phyloP scores from a whole-genome alignment of 441 rosid species.

The Isatis lusitanica region DNA sequence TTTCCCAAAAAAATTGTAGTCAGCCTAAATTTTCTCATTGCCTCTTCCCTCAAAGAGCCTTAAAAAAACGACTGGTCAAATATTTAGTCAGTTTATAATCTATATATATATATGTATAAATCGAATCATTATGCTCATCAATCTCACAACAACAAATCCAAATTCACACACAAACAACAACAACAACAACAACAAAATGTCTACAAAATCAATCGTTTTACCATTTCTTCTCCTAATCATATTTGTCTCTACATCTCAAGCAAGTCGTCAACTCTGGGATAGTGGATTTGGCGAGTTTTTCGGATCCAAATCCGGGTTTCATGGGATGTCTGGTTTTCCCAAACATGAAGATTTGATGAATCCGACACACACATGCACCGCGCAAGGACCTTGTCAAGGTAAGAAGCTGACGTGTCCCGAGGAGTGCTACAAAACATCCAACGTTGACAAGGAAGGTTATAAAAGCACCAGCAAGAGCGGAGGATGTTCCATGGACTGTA shows the following conservation, averaged over 20 bases:
- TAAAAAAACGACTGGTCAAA: slow-evolving; percentile 11
- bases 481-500: slow-evolving; percentile 35
- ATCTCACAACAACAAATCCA: slow-evolving; percentile 11
- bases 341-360: background rate
- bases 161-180: background rate
- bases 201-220: slow-evolving; percentile 8
- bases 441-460: slow-evolving; percentile 24
- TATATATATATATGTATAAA: background rate
- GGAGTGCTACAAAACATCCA: slow-evolving; percentile 29
- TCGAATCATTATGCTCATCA: background rate
- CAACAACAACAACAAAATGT: slow-evolving; percentile 20
- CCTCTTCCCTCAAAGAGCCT: slow-evolving; percentile 12
- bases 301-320: slow-evolving; percentile 10
- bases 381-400: slow-evolving; percentile 32
- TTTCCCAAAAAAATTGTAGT: slow-evolving; percentile 24
- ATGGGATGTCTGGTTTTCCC: background rate
- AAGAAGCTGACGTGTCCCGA: slow-evolving; percentile 24
- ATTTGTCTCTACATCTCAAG: slow-evolving; percentile 30
- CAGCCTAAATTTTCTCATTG: slow-evolving; percentile 25
- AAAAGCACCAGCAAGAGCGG: slow-evolving; percentile 29
- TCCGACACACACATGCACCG: background rate
- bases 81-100: background rate
- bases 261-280: slow-evolving; percentile 38
- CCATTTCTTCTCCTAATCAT: slow-evolving; percentile 11
- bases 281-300: background rate